Conservation (phyloP, 2,329 filamentous ascomycete genomes). For the Mycocentrospora acerina region DNA sequence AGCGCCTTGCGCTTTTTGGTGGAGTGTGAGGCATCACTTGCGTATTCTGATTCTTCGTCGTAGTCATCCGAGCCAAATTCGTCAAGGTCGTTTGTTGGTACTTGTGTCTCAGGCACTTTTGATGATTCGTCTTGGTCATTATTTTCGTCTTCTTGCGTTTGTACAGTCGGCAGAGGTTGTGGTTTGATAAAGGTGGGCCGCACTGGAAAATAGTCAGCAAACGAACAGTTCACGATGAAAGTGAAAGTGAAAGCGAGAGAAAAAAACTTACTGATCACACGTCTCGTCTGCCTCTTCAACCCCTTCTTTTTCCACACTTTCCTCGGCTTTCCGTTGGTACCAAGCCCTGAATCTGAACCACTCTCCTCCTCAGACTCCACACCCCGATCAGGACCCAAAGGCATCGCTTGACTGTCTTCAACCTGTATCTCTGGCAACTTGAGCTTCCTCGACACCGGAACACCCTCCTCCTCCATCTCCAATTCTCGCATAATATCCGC, state of each 20-base stretch:
- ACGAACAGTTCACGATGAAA: too few species aligned
- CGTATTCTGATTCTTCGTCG: slow-evolving; percentile 44
- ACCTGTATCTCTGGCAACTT: slow-evolving; percentile 40
- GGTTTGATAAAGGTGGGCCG: slow-evolving; percentile 41
- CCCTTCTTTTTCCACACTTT: slow-evolving; percentile 80
- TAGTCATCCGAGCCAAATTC: slow-evolving; percentile 35
- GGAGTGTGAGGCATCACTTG: slow-evolving; percentile 43
- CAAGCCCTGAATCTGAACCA: slow-evolving; percentile 44
- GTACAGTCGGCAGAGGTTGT: slow-evolving; percentile 43
- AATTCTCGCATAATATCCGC: slow-evolving; percentile 72
- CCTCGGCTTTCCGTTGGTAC: slow-evolving; percentile 60
- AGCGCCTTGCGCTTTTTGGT: slow-evolving; percentile 31
- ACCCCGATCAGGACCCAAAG: slow-evolving; percentile 48
- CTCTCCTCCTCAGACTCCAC: slow-evolving; percentile 63
- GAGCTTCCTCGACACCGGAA: slow-evolving; percentile 24
- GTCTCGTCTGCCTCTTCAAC: slow-evolving; percentile 74
- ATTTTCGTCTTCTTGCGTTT: slow-evolving; percentile 22
- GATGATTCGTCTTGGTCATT: slow-evolving; percentile 45
- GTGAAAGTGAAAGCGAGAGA: too few species aligned
- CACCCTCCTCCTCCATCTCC: slow-evolving; percentile 52
- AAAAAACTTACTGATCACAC: slow-evolving; percentile 55
- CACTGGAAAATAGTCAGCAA: slow-evolving; percentile 36
- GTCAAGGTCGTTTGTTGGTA: slow-evolving; percentile 37
- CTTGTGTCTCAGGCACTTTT: slow-evolving; percentile 36
- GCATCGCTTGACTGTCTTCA: slow-evolving; percentile 49